Evolutionary conservation across 495 filamentous ascomycete species (phyloP).

Genomic region (Neurospora sp.): DNA sequence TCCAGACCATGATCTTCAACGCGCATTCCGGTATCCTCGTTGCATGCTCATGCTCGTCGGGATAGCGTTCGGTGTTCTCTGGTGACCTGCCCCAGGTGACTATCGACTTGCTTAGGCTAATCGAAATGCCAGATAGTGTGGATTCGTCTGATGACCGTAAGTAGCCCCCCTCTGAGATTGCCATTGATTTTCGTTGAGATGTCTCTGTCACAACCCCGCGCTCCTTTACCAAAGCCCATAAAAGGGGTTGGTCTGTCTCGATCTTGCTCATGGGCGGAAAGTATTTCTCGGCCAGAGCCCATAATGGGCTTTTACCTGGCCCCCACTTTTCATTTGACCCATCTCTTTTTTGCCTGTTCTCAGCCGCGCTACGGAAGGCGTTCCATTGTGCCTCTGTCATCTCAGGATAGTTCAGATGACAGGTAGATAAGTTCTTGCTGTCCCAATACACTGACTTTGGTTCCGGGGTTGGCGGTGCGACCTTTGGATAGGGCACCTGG

Average conservation of each 20-base stretch:
- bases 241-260: neutral
- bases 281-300: slow-evolving; percentile 37
- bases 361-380: slow-evolving; percentile 32
- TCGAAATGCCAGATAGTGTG: slow-evolving; percentile 36
- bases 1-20: slow-evolving; percentile 68
- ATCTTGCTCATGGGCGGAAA: slow-evolving; percentile 26
- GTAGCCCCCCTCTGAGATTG: neutral
- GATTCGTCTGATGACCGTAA: neutral
- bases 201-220: neutral
- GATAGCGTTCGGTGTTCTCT: slow-evolving; percentile 51
- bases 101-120: slow-evolving; percentile 53
- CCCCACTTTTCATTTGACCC: slow-evolving; percentile 35
- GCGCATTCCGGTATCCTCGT: slow-evolving; percentile 66
- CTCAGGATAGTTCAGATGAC: slow-evolving; percentile 43
- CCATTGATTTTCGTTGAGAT: neutral
- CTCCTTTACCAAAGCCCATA: neutral
- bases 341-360: slow-evolving; percentile 34
- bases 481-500: slow-evolving; percentile 31
- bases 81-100: slow-evolving; percentile 65
- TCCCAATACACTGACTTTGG: slow-evolving; percentile 40
- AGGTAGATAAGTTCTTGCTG: slow-evolving; percentile 34
- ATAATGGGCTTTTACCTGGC: slow-evolving; percentile 31
- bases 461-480: slow-evolving; percentile 31
- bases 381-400: slow-evolving; percentile 42
- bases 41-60: slow-evolving; percentile 39